Conservation (phyloP, 495 filamentous ascomycete genomes). For the Podospora pseudocomata region DNA sequence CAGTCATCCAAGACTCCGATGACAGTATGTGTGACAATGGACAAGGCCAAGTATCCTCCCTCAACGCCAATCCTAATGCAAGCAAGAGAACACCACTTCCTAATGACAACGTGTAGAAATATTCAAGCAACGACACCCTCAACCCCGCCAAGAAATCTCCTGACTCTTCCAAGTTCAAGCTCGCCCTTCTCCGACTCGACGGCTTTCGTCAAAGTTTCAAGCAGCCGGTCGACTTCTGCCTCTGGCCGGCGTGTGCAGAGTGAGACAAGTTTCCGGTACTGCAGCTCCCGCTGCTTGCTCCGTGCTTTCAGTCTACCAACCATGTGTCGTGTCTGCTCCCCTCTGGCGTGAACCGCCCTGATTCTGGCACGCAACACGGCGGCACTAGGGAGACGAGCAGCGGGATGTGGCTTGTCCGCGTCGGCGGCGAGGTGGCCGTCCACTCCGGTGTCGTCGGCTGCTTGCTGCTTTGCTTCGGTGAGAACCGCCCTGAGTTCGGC, state of each 20-base stretch:
- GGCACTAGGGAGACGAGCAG: constrained; percentile 33
- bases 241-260: constrained; percentile 66
- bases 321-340: constrained; percentile 56
- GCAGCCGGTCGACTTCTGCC: constrained; percentile 57
- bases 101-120: too few relatives aligned
- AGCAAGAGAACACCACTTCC: background rate
- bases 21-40: background rate
- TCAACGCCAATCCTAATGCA: background rate
- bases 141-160: constrained; percentile 69
- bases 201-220: constrained; percentile 60
- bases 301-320: constrained; percentile 54
- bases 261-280: constrained; percentile 66
- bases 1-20: background rate
- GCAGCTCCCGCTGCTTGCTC: constrained; percentile 62
- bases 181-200: constrained; percentile 71
- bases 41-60: background rate
- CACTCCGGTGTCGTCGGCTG: background rate
- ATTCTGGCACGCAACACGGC: constrained; percentile 43
- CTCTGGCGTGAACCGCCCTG: constrained; percentile 50
- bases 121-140: constrained; percentile 37
- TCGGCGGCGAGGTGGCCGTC: constrained; percentile 17
- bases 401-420: constrained; percentile 15
- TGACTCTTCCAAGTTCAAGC: constrained; percentile 64
- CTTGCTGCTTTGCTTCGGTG: constrained; percentile 11
- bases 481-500: constrained; percentile 41